Evolutionary conservation across 2,329 filamentous ascomycete species (phyloP).

Genomic region (Epichloe coenophiala): DNA sequence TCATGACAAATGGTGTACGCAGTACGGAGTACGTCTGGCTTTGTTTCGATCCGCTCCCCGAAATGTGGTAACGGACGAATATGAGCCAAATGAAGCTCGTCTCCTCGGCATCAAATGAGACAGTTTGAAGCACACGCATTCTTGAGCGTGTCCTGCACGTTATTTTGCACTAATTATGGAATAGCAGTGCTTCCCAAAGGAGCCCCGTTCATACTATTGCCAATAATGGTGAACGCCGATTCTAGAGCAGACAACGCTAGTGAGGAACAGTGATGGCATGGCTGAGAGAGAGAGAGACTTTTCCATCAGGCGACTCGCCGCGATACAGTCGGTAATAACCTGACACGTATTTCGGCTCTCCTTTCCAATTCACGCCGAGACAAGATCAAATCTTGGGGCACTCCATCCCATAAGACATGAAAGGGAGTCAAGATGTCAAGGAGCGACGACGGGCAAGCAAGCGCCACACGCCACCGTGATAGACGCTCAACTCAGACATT

Average conservation of each 20-base stretch:
- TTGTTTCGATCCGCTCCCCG: not conserved
- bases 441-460: not conserved
- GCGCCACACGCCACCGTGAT: not conserved
- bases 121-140: not conserved
- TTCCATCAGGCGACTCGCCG: too few relatives aligned
- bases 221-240: too few relatives aligned
- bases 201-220: too few relatives aligned
- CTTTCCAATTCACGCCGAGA: not conserved
- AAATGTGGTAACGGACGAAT: not conserved
- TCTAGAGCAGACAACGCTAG: too few relatives aligned
- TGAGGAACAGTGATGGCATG: too few relatives aligned
- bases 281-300: too few relatives aligned
- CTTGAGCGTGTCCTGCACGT: not conserved
- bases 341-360: not conserved
- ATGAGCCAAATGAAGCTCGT: not conserved
- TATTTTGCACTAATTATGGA: not conserved
- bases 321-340: not conserved
- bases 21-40: too few relatives aligned
- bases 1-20: fast-evolving
- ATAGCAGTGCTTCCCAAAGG: not conserved
- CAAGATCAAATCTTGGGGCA: not conserved
- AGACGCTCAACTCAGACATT: not conserved
- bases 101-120: not conserved
- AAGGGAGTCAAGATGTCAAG: too few relatives aligned
- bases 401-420: not conserved